Conservation (phyloP, 1,139 yeast genomes). For the Chernovozyma sophiae-reginae region DNA sequence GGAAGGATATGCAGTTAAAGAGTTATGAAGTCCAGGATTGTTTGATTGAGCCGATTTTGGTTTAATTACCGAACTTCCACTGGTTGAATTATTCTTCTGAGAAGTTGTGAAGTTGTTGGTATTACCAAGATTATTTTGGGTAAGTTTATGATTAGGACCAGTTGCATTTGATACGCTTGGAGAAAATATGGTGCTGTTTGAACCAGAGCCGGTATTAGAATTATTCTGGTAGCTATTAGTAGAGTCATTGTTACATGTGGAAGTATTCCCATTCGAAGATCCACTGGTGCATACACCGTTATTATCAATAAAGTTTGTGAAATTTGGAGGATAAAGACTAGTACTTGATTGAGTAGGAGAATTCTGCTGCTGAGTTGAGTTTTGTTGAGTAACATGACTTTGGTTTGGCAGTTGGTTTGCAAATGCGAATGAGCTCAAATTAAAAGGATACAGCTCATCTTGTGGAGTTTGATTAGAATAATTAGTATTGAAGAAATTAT, state of each 20-base stretch:
- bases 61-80: neutral
- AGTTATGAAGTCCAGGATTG: constrained; percentile 22
- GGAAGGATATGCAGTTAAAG: constrained; percentile 27
- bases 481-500: constrained; percentile 29
- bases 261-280: neutral
- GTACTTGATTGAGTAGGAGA: neutral
- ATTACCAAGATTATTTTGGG: neutral
- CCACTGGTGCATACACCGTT: neutral
- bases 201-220: neutral
- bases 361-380: neutral
- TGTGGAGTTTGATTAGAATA: constrained; percentile 15
- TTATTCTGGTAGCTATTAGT: neutral
- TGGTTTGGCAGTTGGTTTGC: constrained; percentile 10
- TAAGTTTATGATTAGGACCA: too few species aligned
- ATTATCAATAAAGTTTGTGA: constrained; percentile 3
- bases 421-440: constrained; percentile 35
- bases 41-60: neutral
- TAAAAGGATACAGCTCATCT: constrained; percentile 26
- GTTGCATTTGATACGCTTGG: neutral
- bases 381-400: neutral
- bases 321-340: neutral
- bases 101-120: too few species aligned
- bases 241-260: neutral
- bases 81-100: neutral
- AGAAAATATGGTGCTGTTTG: too few species aligned